These are phyloP conservation scores for Cladosporium sp. DNA, from an alignment of 2,329 filamentous ascomycete genomes.

Conservation along the genomic window DNA sequence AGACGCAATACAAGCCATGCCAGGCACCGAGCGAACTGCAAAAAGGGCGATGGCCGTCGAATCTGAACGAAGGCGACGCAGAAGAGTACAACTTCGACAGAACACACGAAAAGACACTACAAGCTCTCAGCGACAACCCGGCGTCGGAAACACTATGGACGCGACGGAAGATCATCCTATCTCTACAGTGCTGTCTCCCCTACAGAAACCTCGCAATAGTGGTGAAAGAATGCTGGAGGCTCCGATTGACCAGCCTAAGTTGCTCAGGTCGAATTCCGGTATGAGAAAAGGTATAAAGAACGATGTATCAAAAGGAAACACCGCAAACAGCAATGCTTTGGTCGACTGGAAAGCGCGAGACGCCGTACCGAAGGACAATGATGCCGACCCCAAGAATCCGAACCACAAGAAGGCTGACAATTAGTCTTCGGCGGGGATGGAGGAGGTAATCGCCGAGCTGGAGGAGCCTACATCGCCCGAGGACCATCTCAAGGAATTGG, in stretches of 20 bases:
- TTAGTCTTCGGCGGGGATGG: no score
- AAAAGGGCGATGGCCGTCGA: not conserved
- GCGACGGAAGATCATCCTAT: no score
- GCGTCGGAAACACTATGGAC: no score
- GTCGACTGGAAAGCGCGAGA: not conserved
- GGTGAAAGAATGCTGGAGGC: not conserved
- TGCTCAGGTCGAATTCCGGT: not conserved
- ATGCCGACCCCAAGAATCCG: not conserved
- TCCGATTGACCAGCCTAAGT: not conserved
- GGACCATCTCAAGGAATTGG: not conserved
- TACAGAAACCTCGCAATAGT: no score
- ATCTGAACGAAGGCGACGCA: not conserved
- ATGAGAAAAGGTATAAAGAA: no score
- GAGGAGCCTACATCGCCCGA: not conserved
- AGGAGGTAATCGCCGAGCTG: no score
- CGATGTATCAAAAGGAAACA: not conserved
- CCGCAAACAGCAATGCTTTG: not conserved
- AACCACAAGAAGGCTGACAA: not conserved
- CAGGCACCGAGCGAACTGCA: not conserved
- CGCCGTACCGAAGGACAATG: not conserved
- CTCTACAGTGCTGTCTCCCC: not conserved
- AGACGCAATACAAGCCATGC: not conserved
- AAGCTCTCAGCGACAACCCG: not conserved
- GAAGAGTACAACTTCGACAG: not conserved
- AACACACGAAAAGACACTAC: not conserved